Evolutionary conservation across 768 basidiomycete genomes (phyloP).

Genomic region (Lyophyllum shimeji): DNA sequence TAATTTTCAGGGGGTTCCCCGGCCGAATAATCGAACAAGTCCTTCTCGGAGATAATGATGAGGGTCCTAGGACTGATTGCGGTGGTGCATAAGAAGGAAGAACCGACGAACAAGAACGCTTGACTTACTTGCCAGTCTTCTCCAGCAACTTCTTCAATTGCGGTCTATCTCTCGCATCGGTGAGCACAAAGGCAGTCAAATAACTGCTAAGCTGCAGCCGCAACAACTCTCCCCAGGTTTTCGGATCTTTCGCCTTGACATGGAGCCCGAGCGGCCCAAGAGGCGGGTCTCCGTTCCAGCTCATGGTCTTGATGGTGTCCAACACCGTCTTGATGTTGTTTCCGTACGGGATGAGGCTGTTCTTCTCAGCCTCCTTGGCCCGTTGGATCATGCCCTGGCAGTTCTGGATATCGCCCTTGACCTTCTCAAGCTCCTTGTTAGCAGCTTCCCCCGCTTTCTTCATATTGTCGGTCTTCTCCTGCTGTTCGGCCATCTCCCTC

Average conservation of each 20-base stretch:
- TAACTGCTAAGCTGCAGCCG: conserved; percentile 54
- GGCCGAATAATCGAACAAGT: conserved; percentile 75
- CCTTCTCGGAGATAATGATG: conserved; percentile 67
- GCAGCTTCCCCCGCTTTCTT: conserved; percentile 35
- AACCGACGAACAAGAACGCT: conserved; percentile 11
- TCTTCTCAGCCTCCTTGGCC: conserved; percentile 51
- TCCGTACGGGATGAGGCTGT: conserved; percentile 64
- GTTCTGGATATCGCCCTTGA: conserved; percentile 43
- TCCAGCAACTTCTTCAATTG: conserved; percentile 57
- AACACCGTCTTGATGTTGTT: conserved; percentile 57
- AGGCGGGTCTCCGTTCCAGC: conserved; percentile 67
- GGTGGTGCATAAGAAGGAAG: not conserved
- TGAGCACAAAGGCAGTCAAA: conserved; percentile 75
- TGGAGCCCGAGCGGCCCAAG: conserved; percentile 79
- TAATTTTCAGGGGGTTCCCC: conserved; percentile 69
- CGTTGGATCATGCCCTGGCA: conserved; percentile 49
- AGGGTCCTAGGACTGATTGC: conserved; percentile 39
- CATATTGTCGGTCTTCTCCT: conserved; percentile 26
- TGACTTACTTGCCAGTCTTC: conserved; percentile 61
- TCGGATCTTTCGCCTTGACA: conserved; percentile 70
- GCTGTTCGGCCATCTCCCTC: conserved; percentile 31
- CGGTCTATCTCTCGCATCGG: conserved; percentile 60
- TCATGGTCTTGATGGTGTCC: conserved; percentile 44
- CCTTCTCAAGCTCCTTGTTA: conserved; percentile 28
- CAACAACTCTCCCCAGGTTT: conserved; percentile 66